Evolutionary conservation across 129 eudicot genomes (phyloP), one percentile per base, ranked within the genome.

Genomic region (Centaurea solstitialis): DNA sequence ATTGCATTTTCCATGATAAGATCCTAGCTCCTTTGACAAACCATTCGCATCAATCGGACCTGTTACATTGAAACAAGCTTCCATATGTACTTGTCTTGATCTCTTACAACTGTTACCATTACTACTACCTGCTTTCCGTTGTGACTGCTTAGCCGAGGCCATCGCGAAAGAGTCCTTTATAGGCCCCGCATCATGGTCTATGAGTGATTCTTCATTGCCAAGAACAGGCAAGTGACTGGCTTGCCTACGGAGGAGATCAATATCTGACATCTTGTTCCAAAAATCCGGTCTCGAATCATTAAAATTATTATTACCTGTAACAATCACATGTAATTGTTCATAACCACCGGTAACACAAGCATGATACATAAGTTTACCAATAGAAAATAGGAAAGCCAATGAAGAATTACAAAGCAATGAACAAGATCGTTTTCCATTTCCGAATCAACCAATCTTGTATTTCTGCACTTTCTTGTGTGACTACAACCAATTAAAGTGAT

Each of bases 261-360:
- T 82, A 72, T 90, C 90, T 38, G 89, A 76, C 76, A 84, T 82
- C 82, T 92, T 94, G 68, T 50, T 81, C 93, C 93, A 92, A 24
- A 78, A 78, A 77, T 84, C 70, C 73, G 90, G 84, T 74, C 79
- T 89, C 28, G 88, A 81, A 41, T 65, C 79, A 61, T 87, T 70
- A 47, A 33, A 73, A 79, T 72, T 83, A 84, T 71, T 80, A 37
- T 85, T 77, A 84, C 84, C 90, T 84, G 85, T 81, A 13, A 85
- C n/a, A 64, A 45, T 50, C 45, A 79, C 8, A 76, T 45, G 9
- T 26, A 53, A 53, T 65, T 15, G 57, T 38, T 35, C 20, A 21
- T 59, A 73, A 83, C 80, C 74, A 65, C 24, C 8, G 6, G 57
- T 39, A 39, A 45, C 15, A n/a, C 59, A 45, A 45, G 4, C 57